Evolutionary conservation across 2,329 filamentous ascomycete species (phyloP), one percentile per base, ranked within the genome.

Genomic region (Trichoderma aggressivum): DNA sequence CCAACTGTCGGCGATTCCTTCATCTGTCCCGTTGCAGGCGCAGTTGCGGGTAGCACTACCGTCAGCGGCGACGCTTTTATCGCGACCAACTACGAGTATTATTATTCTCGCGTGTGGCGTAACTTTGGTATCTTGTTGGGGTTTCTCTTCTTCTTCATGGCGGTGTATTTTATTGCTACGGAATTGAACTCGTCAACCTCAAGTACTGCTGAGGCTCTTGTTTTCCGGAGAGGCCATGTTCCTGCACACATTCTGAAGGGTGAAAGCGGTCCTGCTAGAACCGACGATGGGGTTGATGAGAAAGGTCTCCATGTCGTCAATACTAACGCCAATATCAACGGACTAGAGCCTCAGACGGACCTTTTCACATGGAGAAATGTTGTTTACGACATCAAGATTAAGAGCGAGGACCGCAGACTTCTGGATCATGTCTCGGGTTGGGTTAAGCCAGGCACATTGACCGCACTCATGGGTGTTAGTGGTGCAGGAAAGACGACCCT

Each of bases 381-480:
- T 0, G 90, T 89, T 74, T 97, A 87, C 70, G 85, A 89, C 24
- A 86, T 89, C 74, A 87, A 91, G 75, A 92, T 97, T 81, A 96
- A 96, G 81, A 86, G 85, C 1, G 88, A 93, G 74, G 82, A 85
- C 1, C 88, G 93, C n/a, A 87, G 91, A 21, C 79, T 97, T 72
- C 81, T 97, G 66, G 90, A 97, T 74, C 84, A 94, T 70, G 92
- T 97, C 2, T 89, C 92, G 75, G 94, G 94, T 7, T 97, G 93
- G 92, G 93, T 97, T 70, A 94, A 94, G 79, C 94, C 94, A 0
- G 94, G 94, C 34, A 97, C 92, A 1, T 82, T 97, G 39, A 97
- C 94, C 3, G 94, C 93, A 2, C 84, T 97, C 7, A 90, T 90
- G 88, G 88, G 90, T 53, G 88, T 90, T 0, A 88, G 77, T 26